These are phyloP conservation scores for Globisporangium okanoganense DNA, from an alignment of 352 stramenopile genomes.

Conservation along the genomic window DNA sequence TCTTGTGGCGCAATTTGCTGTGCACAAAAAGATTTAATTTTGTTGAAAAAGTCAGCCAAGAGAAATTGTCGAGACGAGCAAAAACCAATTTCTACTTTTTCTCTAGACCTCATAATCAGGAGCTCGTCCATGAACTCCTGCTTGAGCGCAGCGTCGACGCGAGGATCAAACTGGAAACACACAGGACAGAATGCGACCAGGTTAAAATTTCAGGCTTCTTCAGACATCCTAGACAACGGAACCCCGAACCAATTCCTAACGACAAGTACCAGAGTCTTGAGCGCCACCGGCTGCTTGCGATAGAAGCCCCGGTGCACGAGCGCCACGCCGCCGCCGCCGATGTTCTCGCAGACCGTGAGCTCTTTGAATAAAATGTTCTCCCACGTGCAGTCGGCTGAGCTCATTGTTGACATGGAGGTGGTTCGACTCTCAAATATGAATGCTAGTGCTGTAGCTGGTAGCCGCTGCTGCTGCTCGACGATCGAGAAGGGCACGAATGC, in stretches of 20 bases:
- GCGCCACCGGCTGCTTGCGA: constrained; percentile 58
- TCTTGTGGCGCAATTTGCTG: constrained; percentile 62
- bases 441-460: background rate
- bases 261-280: constrained; percentile 82
- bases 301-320: constrained; percentile 87
- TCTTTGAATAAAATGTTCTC: constrained; percentile 78
- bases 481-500: constrained; percentile 4
- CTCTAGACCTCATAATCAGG: constrained; percentile 79
- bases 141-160: constrained; percentile 81
- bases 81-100: background rate
- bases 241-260: too few species aligned
- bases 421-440: background rate
- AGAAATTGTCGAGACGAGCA: constrained; percentile 13
- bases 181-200: background rate
- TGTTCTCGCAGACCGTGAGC: constrained; percentile 76
- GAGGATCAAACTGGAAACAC: constrained; percentile 71
- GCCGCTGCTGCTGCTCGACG: constrained; percentile 1
- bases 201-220: background rate
- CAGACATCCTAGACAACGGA: background rate
- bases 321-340: constrained; percentile 87
- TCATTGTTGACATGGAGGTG: background rate
- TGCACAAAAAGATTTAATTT: constrained; percentile 2
- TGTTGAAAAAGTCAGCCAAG: background rate
- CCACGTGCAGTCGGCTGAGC: constrained; percentile 27
- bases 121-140: constrained; percentile 93